A percentile compares a stretch with the other conserved stretches of the same genome.
Evolutionary conservation across 441 rosid species (phyloP).

Genomic region (Populus hybrid): DNA sequence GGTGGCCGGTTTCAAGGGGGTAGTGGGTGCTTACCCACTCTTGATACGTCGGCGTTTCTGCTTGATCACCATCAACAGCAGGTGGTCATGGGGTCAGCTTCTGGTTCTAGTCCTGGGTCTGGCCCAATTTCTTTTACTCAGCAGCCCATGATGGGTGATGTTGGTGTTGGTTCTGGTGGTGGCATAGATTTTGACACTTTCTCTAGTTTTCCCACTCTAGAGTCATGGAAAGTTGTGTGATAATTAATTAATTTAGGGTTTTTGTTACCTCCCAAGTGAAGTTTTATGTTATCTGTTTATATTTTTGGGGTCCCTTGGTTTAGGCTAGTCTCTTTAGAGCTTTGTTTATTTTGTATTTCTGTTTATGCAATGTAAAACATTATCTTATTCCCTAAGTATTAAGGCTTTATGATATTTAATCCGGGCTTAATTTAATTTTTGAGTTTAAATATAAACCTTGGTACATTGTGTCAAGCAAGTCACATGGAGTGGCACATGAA

Average conservation of each 20-base stretch:
- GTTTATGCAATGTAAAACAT: too few species aligned
- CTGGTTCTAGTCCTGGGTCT: constrained; percentile 4
- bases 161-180: not conserved
- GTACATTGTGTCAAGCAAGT: not conserved
- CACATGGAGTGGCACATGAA: not conserved
- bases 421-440: not conserved
- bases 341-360: not conserved
- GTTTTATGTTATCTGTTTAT: not conserved
- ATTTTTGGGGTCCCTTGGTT: not conserved
- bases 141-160: constrained; percentile 11
- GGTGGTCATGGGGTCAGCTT: constrained; percentile 13
- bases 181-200: constrained; percentile 30
- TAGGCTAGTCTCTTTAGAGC: not conserved
- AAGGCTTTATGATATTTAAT: not conserved
- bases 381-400: not conserved
- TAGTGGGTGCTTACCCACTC: constrained; percentile 49
- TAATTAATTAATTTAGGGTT: not conserved
- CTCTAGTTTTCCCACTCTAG: constrained; percentile 53
- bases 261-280: not conserved
- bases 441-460: not conserved
- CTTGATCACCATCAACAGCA: constrained; percentile 50
- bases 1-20: constrained; percentile 22
- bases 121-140: constrained; percentile 16
- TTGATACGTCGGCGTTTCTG: constrained; percentile 74
- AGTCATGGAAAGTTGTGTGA: constrained; percentile 52